Evolutionary conservation across 306 rosid species (phyloP).

Genomic region (apple (Malus domestica)): DNA sequence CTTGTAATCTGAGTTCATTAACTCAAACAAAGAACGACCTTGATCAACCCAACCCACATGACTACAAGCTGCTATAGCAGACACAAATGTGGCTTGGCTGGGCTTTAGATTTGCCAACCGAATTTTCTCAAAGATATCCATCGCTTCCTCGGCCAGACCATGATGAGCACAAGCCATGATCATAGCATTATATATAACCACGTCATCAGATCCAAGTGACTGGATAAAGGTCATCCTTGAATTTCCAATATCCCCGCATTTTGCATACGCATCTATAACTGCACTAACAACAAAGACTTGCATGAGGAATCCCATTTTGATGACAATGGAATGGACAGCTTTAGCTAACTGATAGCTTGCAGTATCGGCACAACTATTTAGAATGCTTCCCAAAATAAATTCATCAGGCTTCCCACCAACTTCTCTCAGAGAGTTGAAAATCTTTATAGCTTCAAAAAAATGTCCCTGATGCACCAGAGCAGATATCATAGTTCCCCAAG

Average conservation of each 20-base stretch:
- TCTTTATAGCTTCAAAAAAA: slow-evolving; percentile 27
- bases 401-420: slow-evolving; percentile 42
- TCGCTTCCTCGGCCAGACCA: slow-evolving; percentile 38
- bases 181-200: slow-evolving; percentile 44
- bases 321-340: slow-evolving; percentile 28
- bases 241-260: slow-evolving; percentile 42
- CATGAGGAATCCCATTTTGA: slow-evolving; percentile 42
- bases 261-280: background rate
- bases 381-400: slow-evolving; percentile 42
- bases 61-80: slow-evolving; percentile 46
- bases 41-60: slow-evolving; percentile 42
- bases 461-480: slow-evolving; percentile 37
- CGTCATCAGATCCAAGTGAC: slow-evolving; percentile 26
- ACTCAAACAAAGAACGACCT: slow-evolving; percentile 31
- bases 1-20: slow-evolving; percentile 23
- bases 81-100: slow-evolving; percentile 40
- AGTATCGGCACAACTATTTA: slow-evolving; percentile 35
- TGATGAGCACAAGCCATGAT: slow-evolving; percentile 49
- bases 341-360: slow-evolving; percentile 34
- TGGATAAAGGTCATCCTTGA: slow-evolving; percentile 15
- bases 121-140: slow-evolving; percentile 36
- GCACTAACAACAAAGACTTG: slow-evolving; percentile 37
- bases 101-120: slow-evolving; percentile 33
- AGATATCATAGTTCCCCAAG: slow-evolving; percentile 45
- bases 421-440: slow-evolving; percentile 28